A percentile compares a stretch with the other conserved stretches of the same genome.
phyloP scores from a whole-genome alignment of 2,329 filamentous ascomycete species.

The Epichloe sp. region DNA sequence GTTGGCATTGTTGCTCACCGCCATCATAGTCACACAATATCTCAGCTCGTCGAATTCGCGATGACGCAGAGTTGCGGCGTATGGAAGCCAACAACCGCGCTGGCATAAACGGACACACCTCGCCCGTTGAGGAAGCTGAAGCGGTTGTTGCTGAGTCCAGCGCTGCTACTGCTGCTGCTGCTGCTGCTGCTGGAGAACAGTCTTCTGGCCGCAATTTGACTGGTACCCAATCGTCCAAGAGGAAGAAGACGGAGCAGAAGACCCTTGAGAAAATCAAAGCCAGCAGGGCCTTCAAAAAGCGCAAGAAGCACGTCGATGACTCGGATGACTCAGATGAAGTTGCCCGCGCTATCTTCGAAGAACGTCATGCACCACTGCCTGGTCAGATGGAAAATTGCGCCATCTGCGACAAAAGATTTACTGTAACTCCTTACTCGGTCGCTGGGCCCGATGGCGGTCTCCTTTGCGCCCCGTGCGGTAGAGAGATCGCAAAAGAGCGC shows the following conservation, averaged over 20 bases:
- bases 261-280: slow-evolving; percentile 50
- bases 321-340: slow-evolving; percentile 34
- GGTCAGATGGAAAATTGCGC: slow-evolving; percentile 86
- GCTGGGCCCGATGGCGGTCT: slow-evolving; percentile 71
- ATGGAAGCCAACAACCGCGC: slow-evolving; percentile 21
- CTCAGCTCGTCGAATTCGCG: slow-evolving; percentile 42
- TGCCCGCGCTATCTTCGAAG: slow-evolving; percentile 33
- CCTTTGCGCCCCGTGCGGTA: slow-evolving; percentile 73
- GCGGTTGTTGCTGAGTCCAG: slow-evolving; percentile 11
- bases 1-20: slow-evolving; percentile 10
- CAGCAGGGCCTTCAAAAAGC: slow-evolving; percentile 43
- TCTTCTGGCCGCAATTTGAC: slow-evolving; percentile 15
- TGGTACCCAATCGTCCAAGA: slow-evolving; percentile 16
- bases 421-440: slow-evolving; percentile 80
- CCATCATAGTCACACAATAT: slow-evolving; percentile 53
- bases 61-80: slow-evolving; percentile 34
- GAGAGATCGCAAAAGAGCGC: slow-evolving; percentile 50
- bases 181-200: slow-evolving; percentile 7
- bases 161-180: no score
- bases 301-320: slow-evolving; percentile 27
- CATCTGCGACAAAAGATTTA: slow-evolving; percentile 75
- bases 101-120: slow-evolving; percentile 11
- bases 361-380: slow-evolving; percentile 44
- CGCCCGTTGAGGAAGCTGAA: slow-evolving; percentile 5
- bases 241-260: slow-evolving; percentile 35